Base-by-base conservation (phyloP, 2,329 filamentous ascomycete genomes). In the Emergomyces africanus region DNA sequence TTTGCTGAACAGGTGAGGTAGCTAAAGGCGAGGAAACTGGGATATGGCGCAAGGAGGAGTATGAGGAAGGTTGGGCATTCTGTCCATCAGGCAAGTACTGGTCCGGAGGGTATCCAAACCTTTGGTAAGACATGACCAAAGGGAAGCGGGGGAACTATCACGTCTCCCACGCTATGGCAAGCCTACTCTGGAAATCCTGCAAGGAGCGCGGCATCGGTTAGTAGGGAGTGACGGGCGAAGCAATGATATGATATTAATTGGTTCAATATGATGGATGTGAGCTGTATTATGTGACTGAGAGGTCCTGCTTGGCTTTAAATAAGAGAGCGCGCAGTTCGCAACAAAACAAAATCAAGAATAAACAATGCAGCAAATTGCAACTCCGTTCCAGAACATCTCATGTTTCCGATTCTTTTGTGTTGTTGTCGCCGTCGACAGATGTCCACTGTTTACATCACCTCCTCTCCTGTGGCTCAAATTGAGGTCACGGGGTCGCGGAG, bases 51-150 rank as follows among this genome's bases (percentile, higher is more conserved):
- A 58, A 30, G 20, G 62, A 33, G 18, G 57, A 44, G 53, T 59
- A 57, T 12, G 54, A 50, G 25, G 44, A 33, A 23, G 44, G 54
- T 42, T 58, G 41, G 25, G 20, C 55, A 35, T 60, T 58, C 20
- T 48, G 50, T 10, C 61, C 54, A 9, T 39, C 42, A n/a, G 57
- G 15, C 42, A 55, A 37, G 18, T 63, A 53, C 39, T 60, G 61
- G 51, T 62, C 59, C 28, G 58, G 53, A 15, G 59, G 35, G 10
- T 61, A 64, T 12, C 58, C 59, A 42, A 58, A 64, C 15, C 62
- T 61, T n/a, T 59, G 49, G 30, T 62, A 64, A 28, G 61, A 62
- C 62, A 64, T 64, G 37, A 35, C 51, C 44, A 41, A 48, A 25
- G 23, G 1, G 9, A 14, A 44, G 25, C 15, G 3, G 6, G 30